Evolutionary conservation across 2,329 filamentous ascomycete genomes (phyloP).

Genomic region (Elsinoe batatas): DNA sequence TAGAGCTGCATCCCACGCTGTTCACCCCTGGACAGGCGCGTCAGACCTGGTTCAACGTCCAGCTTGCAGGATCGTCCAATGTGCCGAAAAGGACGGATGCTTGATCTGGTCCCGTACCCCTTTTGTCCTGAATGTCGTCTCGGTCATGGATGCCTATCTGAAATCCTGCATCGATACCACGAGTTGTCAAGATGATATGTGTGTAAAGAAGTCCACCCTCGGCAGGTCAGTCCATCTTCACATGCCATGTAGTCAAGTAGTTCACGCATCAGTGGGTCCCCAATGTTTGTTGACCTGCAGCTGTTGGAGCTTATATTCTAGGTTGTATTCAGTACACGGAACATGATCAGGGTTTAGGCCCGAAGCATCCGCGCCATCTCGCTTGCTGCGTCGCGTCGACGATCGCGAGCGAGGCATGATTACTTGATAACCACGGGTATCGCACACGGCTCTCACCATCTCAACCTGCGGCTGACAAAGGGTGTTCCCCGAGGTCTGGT

Average conservation of each 20-base stretch:
- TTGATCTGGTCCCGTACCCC: background rate
- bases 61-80: background rate
- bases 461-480: too few relatives aligned
- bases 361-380: background rate
- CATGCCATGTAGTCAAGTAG: slow-evolving; percentile 3
- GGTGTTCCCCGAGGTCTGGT: too few relatives aligned
- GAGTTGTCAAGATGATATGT: background rate
- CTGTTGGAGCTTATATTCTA: background rate
- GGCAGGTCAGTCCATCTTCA: background rate
- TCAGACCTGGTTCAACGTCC: background rate
- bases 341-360: background rate
- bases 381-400: background rate
- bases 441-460: background rate
- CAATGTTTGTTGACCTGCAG: background rate
- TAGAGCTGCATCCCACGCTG: slow-evolving; percentile 2
- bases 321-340: background rate
- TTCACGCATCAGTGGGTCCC: slow-evolving; percentile 2
- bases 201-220: background rate
- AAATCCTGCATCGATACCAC: background rate
- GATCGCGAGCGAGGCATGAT: background rate
- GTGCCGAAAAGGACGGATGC: background rate
- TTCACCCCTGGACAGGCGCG: background rate
- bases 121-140: background rate
- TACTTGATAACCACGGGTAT: background rate
- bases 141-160: background rate